Conservation (phyloP, 2,329 filamentous ascomycete genomes). For the Didymella sp. region DNA sequence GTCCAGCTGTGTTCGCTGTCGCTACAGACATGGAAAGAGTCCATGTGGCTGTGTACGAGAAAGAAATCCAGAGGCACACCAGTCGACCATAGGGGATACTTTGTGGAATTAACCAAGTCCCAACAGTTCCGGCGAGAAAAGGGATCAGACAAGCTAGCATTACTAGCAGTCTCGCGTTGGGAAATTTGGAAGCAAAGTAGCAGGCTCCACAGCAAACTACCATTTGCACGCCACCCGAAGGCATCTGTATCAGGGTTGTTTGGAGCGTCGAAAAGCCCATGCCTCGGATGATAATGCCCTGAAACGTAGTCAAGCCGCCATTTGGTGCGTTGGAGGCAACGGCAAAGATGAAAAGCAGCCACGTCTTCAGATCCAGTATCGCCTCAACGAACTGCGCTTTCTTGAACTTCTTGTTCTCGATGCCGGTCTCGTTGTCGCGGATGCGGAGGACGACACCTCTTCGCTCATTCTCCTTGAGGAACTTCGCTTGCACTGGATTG, state of each 20-base stretch:
- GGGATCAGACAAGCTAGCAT: background rate
- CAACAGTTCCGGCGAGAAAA: slow-evolving; percentile 3
- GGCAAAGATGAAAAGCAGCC: background rate
- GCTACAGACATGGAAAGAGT: background rate
- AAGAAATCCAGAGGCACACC: background rate
- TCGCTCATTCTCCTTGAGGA: background rate
- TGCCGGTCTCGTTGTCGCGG: background rate
- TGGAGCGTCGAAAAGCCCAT: background rate
- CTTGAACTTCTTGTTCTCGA: slow-evolving; percentile 1
- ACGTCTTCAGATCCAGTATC: background rate
- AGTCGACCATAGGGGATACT: background rate
- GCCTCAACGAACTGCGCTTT: background rate
- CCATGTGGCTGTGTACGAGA: background rate
- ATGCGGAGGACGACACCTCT: background rate
- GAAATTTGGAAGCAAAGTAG: background rate
- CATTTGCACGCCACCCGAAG: background rate
- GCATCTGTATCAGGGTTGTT: background rate
- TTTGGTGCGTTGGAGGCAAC: slow-evolving; percentile 1
- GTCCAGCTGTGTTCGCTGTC: background rate
- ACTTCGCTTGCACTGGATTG: background rate
- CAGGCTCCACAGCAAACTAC: background rate
- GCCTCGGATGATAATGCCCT: background rate
- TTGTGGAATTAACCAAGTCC: background rate
- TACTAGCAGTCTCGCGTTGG: background rate
- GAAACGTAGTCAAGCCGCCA: background rate